Evolutionary conservation across 2,329 filamentous ascomycete species (phyloP), one percentile per base, ranked within the genome.

Genomic region (Stylonectria norvegica): DNA sequence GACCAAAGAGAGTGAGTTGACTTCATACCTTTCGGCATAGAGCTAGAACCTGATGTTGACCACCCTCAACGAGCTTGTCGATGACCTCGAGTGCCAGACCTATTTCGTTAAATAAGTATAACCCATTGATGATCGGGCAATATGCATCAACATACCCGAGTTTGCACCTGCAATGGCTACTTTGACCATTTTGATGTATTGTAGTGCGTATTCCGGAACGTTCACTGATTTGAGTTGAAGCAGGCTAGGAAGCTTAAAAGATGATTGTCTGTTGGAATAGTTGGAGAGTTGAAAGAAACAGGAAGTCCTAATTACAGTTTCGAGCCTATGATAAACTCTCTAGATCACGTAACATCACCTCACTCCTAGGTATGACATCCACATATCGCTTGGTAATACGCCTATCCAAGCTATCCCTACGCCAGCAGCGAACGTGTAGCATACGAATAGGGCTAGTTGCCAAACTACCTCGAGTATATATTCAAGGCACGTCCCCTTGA

Each of bases 11-110:
- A n/a, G 20, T n/a, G 14, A 32, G 5, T 27, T n/a, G 5, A 4
- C 11, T 36, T 20, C 55, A 42, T 38, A 70, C 69, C 22, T 62
- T 68, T 40, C 75, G 64, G 8, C 65, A 71, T 5, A 80, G 56
- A 19, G 79, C 63, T 0, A 65, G 57, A 29, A 80, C 71, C 0
- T 75, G 60, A 43, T 81, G 75, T 36, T 70, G 74, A 9, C 65
- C 62, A 2, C 62, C 61, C 7, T 66, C 65, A 9, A 73, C 49
- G 2, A 77, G 60, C 4, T 59, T 62, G 45, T 76, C 72, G 20
- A 78, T 62, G n/a, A 79, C 52, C 53, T 76, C 74, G 17, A 34
- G 31, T 4, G 31, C 31, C 17, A 34, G 17, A 6, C 31, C 31
- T 34, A 5, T 9, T 4, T 18, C 5, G 8, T 5, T 11, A 34